Evolutionary conservation across 257 asterid genomes (phyloP).

Genomic region (Mentha longifolia): DNA sequence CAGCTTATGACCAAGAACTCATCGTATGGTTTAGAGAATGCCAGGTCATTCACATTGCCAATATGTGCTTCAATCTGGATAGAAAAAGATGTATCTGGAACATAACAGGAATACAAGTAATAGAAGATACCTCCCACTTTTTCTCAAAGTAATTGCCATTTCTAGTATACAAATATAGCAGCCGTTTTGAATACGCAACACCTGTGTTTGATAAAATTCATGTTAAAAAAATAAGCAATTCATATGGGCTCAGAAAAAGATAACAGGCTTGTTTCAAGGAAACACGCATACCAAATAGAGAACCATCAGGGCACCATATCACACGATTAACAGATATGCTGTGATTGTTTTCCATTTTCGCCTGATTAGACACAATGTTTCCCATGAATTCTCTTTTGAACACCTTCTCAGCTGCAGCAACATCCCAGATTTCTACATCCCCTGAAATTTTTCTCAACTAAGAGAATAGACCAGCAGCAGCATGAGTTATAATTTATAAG

Average conservation of each 20-base stretch:
- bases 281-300: constrained; percentile 52
- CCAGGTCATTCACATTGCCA: constrained; percentile 75
- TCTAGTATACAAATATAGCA: constrained; percentile 45
- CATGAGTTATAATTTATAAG: constrained; percentile 17
- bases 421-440: constrained; percentile 63
- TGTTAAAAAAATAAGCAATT: not conserved
- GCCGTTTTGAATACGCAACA: constrained; percentile 54
- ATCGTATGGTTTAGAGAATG: constrained; percentile 55
- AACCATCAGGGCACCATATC: constrained; percentile 70
- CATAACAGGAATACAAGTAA: not conserved
- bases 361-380: constrained; percentile 41
- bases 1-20: constrained; percentile 63
- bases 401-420: constrained; percentile 49
- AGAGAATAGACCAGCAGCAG: constrained; percentile 25
- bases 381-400: constrained; percentile 42
- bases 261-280: constrained; percentile 8
- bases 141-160: constrained; percentile 41
- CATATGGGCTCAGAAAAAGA: not conserved
- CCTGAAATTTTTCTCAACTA: constrained; percentile 72
- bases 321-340: constrained; percentile 52
- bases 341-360: constrained; percentile 39
- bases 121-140: constrained; percentile 56
- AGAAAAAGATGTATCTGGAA: not conserved
- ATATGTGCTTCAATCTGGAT: constrained; percentile 70
- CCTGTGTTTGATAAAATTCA: constrained; percentile 47